Evolutionary conservation across 2,329 filamentous ascomycete species (phyloP).

Genomic region (Fusarium incarnatum): DNA sequence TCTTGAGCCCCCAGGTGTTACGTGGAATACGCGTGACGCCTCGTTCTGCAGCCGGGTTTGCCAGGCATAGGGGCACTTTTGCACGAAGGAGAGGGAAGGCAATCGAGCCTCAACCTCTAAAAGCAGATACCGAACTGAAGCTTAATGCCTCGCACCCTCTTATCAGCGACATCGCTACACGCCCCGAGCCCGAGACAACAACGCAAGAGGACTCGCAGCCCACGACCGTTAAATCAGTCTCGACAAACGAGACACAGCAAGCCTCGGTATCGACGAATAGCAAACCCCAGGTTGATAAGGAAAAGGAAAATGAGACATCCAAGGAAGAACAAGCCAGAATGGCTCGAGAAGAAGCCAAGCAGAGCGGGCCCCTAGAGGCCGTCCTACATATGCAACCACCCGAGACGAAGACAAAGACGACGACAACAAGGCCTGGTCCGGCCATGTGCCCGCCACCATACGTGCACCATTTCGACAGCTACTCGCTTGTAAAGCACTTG

Average conservation of each 20-base stretch:
- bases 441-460: constrained; percentile 81
- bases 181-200: constrained; percentile 9
- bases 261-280: constrained; percentile 14
- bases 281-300: constrained; percentile 13
- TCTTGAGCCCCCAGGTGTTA: constrained; percentile 76
- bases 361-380: constrained; percentile 63
- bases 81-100: constrained; percentile 70
- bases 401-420: constrained; percentile 42
- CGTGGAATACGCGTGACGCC: constrained; percentile 57
- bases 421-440: constrained; percentile 61
- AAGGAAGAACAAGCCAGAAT: constrained; percentile 45
- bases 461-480: constrained; percentile 97
- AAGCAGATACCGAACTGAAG: constrained; percentile 34
- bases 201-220: constrained; percentile 20
- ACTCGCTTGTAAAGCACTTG: constrained; percentile 85
- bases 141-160: constrained; percentile 31
- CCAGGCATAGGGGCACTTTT: constrained; percentile 60
- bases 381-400: constrained; percentile 61
- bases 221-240: constrained; percentile 2
- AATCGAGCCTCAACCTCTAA: constrained; percentile 62
- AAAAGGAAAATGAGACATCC: constrained; percentile 9
- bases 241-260: constrained; percentile 8
- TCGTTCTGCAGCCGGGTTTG: constrained; percentile 53
- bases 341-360: constrained; percentile 54
- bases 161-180: constrained; percentile 25